Percentiles rank a stretch among this genome's conserved stretches.
These are phyloP conservation scores for Gnomoniopsis smithogilvyi DNA, from an alignment of 2,329 filamentous ascomycete species.

Conservation along the genomic window DNA sequence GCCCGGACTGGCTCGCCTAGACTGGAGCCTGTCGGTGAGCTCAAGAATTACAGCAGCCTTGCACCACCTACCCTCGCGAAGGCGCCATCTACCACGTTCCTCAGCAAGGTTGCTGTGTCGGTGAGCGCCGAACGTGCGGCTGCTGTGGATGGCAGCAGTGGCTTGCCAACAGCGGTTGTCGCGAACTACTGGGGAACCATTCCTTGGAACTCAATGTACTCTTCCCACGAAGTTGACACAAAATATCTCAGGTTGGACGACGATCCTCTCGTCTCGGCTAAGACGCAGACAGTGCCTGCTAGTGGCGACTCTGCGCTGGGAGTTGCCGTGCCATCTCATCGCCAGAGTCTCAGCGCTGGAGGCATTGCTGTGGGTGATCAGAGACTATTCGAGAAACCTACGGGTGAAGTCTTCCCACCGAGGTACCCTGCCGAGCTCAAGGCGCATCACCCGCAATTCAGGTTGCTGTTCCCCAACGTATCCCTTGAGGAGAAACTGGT, in stretches of 20 bases:
- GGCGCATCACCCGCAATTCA: constrained; percentile 89
- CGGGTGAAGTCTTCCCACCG: constrained; percentile 59
- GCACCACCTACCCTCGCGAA: constrained; percentile 81
- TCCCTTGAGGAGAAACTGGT: constrained; percentile 77
- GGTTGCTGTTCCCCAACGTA: constrained; percentile 82
- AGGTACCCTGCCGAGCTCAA: constrained; percentile 80
- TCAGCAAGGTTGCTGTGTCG: constrained; percentile 82
- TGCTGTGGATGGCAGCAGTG: constrained; percentile 51
- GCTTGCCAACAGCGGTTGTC: constrained; percentile 78
- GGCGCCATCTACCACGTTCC: constrained; percentile 76
- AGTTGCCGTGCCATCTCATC: constrained; percentile 13
- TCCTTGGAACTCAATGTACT: constrained; percentile 58
- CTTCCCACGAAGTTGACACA: constrained; percentile 22
- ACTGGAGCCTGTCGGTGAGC: constrained; percentile 39
- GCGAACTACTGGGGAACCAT: constrained; percentile 93
- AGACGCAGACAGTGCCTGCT: constrained; percentile 29
- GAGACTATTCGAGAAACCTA: constrained; percentile 27
- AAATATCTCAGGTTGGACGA: constrained; percentile 23
- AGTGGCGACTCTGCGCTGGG: constrained; percentile 23
- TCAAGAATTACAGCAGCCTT: constrained; percentile 56
- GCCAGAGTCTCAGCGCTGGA: constrained; percentile 29
- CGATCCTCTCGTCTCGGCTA: constrained; percentile 35
- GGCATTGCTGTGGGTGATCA: constrained; percentile 17
- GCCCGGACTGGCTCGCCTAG: constrained; percentile 31
- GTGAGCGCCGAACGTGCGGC: constrained; percentile 75